phyloP scores from a whole-genome alignment of 2,329 filamentous ascomycete genomes.

The Zarea fungicola region DNA sequence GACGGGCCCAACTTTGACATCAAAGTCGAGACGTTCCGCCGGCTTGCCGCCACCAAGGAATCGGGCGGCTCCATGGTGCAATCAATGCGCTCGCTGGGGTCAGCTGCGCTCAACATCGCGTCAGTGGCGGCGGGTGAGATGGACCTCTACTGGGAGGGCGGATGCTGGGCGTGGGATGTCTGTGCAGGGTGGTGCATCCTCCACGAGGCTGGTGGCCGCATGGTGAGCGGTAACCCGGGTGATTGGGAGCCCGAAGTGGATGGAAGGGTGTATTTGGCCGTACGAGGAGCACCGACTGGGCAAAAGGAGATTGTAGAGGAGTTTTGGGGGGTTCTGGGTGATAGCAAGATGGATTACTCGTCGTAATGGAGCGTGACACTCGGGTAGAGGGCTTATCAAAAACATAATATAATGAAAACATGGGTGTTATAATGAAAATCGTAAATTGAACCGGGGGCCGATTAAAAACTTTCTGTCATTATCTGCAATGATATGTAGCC shows the following conservation, averaged over 20 bases:
- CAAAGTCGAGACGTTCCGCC: constrained; percentile 62
- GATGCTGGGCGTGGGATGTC: constrained; percentile 83
- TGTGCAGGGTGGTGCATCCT: constrained; percentile 77
- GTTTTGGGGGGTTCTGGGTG: constrained; percentile 58
- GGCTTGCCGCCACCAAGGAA: constrained; percentile 52
- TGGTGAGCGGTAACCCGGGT: constrained; percentile 69
- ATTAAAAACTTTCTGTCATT: no score
- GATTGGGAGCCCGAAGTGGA: constrained; percentile 61
- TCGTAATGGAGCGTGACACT: constrained; percentile 11
- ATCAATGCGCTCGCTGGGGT: constrained; percentile 63
- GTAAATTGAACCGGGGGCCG: no score
- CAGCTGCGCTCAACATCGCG: constrained; percentile 70
- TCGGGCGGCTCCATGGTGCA: constrained; percentile 72
- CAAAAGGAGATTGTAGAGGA: constrained; percentile 59
- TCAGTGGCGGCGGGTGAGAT: constrained; percentile 65
- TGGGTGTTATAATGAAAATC: no score
- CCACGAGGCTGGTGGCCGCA: constrained; percentile 65
- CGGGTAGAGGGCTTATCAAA: no score
- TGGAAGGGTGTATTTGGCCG: constrained; percentile 55
- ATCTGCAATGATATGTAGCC: no score
- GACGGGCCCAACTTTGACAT: constrained; percentile 65
- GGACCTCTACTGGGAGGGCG: constrained; percentile 77
- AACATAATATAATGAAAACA: no score
- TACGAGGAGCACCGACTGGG: constrained; percentile 53
- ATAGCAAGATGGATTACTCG: constrained; percentile 45